Conservation (phyloP, 1,284 basidiomycete genomes). For the Neolentinus lepideus region DNA sequence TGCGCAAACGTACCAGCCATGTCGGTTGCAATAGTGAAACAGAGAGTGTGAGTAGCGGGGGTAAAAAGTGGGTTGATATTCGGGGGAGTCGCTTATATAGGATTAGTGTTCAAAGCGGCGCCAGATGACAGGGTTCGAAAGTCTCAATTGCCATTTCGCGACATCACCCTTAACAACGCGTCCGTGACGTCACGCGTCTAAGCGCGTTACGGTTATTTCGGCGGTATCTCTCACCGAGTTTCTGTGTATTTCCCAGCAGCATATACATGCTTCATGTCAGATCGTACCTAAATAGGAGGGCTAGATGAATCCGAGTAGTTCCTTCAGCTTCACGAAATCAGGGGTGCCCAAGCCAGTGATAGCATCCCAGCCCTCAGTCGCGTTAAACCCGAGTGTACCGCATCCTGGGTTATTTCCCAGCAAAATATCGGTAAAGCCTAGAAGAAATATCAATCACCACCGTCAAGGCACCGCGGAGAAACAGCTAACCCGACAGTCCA, state of each 20-base stretch:
- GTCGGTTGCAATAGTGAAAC: neutral
- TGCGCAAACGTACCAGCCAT: conserved; percentile 22
- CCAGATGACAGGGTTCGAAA: neutral
- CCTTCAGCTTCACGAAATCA: conserved; percentile 8
- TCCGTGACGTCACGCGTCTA: neutral
- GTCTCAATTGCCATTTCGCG: neutral
- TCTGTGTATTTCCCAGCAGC: neutral
- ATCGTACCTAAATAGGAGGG: neutral
- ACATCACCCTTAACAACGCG: neutral
- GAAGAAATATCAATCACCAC: neutral
- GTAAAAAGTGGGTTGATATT: neutral
- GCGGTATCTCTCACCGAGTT: neutral
- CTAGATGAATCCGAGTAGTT: neutral
- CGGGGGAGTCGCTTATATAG: neutral
- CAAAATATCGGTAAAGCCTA: conserved; percentile 24
- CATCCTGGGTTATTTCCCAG: conserved; percentile 22
- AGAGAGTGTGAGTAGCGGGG: neutral
- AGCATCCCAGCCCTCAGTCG: conserved; percentile 19
- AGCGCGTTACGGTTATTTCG: neutral
- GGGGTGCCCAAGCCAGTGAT: conserved; percentile 14
- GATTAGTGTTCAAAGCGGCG: neutral
- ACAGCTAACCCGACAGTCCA: conserved; percentile 4
- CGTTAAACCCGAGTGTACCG: conserved; percentile 16
- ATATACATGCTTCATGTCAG: neutral
- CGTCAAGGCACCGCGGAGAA: neutral